Conservation (phyloP, 2,329 filamentous ascomycete species). For the Stachybotrys echinatus region DNA sequence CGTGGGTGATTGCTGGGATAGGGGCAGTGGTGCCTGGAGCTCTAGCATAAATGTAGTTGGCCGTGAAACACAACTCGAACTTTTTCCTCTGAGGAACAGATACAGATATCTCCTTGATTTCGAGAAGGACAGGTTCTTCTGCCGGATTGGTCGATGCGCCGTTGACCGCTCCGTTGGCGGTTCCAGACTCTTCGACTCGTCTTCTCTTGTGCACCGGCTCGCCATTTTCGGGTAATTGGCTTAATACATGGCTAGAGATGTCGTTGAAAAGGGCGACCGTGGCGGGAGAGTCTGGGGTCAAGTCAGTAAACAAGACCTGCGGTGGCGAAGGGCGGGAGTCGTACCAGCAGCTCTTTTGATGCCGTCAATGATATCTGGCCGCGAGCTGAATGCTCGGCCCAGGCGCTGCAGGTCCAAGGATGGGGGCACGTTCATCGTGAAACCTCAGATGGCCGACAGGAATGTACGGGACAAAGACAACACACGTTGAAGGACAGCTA, state of each 20-base stretch:
- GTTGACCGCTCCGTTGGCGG: constrained; percentile 12
- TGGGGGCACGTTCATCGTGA: constrained; percentile 29
- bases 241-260: constrained; percentile 45
- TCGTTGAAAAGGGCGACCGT: constrained; percentile 51
- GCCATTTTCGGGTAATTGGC: constrained; percentile 32
- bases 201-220: constrained; percentile 48
- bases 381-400: constrained; percentile 45
- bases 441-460: background rate
- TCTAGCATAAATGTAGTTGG: constrained; percentile 53
- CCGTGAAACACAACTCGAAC: constrained; percentile 59
- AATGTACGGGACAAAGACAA: background rate
- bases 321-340: constrained; percentile 7
- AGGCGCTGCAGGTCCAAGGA: constrained; percentile 46
- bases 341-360: constrained; percentile 50
- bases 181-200: constrained; percentile 37
- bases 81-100: constrained; percentile 65
- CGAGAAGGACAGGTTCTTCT: constrained; percentile 48
- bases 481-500: background rate
- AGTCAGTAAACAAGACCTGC: background rate
- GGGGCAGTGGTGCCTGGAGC: constrained; percentile 45
- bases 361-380: constrained; percentile 50
- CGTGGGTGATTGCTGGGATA: constrained; percentile 48
- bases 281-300: constrained; percentile 41
- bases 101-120: constrained; percentile 63
- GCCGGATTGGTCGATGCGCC: constrained; percentile 30